Evolutionary conservation across 495 filamentous ascomycete species (phyloP).

Genomic region (Podospora sp.): DNA sequence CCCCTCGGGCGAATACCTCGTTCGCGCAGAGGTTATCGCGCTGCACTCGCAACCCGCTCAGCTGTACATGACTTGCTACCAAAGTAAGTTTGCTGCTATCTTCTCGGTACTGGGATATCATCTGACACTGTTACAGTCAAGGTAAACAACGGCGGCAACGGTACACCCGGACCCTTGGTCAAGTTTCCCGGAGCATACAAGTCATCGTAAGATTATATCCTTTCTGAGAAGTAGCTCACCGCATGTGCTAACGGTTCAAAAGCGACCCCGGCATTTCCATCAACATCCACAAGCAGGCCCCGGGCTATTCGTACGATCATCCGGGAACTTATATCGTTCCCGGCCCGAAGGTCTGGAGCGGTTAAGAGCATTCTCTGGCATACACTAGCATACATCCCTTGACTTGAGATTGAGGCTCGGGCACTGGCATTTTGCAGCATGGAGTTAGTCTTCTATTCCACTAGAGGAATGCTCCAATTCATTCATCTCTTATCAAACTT

Average conservation of each 20-base stretch:
- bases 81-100: conserved; percentile 26
- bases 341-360: conserved; percentile 14
- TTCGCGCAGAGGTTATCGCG: conserved; percentile 50
- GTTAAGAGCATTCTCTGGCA: conserved; percentile 13
- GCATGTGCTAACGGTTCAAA: conserved; percentile 11
- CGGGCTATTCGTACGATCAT: conserved; percentile 12
- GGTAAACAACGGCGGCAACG: conserved; percentile 34
- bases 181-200: conserved; percentile 38
- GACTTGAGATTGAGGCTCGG: no score
- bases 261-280: conserved; percentile 35
- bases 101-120: conserved; percentile 4
- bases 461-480: no score
- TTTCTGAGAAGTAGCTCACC: neutral
- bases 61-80: conserved; percentile 48
- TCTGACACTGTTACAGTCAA: conserved; percentile 13
- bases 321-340: conserved; percentile 11
- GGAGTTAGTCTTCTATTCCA: no score
- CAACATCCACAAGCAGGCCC: conserved; percentile 31
- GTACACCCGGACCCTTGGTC: conserved; percentile 33
- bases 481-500: no score
- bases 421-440: no score
- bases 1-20: conserved; percentile 45
- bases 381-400: conserved; percentile 4
- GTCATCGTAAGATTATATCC: conserved; percentile 17
- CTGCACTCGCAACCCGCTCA: conserved; percentile 41